Percentiles rank a stretch among this genome's conserved stretches.
Conservation (phyloP, 805 yeast genomes). For the Schizosaccharomyces osmophilus region DNA sequence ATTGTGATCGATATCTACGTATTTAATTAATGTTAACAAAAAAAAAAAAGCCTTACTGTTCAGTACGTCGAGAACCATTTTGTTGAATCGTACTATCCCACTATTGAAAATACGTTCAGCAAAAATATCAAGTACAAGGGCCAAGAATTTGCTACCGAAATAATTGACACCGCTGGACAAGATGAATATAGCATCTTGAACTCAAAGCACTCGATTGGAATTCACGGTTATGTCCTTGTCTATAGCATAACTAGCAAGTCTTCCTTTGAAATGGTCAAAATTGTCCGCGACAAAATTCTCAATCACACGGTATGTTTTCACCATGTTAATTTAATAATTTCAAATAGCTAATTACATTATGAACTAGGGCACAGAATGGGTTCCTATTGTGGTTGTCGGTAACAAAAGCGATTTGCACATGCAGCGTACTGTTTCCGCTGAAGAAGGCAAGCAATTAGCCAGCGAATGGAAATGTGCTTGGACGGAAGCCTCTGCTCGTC, state of each 20-base stretch:
- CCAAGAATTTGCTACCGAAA: conserved; percentile 57
- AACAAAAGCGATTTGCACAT: conserved; percentile 48
- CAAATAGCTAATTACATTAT: not conserved
- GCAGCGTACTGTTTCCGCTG: conserved; percentile 33
- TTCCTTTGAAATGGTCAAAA: conserved; percentile 50
- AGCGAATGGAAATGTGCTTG: conserved; percentile 42
- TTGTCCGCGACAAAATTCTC: conserved; percentile 62
- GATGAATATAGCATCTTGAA: conserved; percentile 66
- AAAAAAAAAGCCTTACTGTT: conserved; percentile 57
- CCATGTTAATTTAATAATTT: not conserved
- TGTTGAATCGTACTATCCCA: conserved; percentile 73
- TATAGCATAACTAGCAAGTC: conserved; percentile 59
- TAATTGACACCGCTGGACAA: conserved; percentile 69
- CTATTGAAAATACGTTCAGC: conserved; percentile 65
- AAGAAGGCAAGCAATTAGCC: conserved; percentile 40
- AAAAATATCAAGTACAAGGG: conserved; percentile 44
- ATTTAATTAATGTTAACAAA: conserved; percentile 8
- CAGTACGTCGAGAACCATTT: conserved; percentile 73
- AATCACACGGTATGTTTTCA: conserved; percentile 17
- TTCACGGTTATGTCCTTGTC: conserved; percentile 61
- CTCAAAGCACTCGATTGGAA: conserved; percentile 54
- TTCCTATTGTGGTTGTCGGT: conserved; percentile 61
- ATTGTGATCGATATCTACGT: not conserved
- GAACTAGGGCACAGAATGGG: conserved; percentile 27
- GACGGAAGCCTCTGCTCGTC: conserved; percentile 64